These are phyloP conservation scores for Daldinia sp. DNA, from an alignment of 2,329 filamentous ascomycete species.

Conservation along the genomic window DNA sequence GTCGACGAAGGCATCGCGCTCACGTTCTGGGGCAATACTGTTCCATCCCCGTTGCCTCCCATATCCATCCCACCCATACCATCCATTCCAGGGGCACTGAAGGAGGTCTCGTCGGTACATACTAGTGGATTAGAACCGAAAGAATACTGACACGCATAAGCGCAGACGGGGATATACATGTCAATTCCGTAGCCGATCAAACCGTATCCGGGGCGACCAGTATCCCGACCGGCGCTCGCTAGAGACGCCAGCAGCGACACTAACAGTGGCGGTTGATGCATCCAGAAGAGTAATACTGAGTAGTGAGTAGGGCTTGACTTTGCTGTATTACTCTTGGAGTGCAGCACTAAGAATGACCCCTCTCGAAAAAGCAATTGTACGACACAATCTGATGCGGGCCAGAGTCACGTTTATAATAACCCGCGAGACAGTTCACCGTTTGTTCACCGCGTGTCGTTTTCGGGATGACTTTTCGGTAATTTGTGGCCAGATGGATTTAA, in stretches of 20 bases:
- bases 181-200: conserved; percentile 19
- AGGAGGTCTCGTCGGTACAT: conserved; percentile 14
- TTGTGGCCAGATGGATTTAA: neutral
- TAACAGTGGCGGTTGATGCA: neutral
- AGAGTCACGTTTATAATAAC: neutral
- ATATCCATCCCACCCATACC: conserved; percentile 8
- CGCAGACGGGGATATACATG: conserved; percentile 17
- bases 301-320: neutral
- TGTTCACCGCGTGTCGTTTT: neutral
- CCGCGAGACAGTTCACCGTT: neutral
- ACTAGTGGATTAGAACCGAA: conserved; percentile 3
- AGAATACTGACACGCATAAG: conserved; percentile 5
- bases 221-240: conserved; percentile 7
- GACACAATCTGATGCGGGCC: neutral
- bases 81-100: neutral
- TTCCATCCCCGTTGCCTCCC: neutral
- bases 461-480: neutral
- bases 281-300: neutral
- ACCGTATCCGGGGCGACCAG: conserved; percentile 8
- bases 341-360: neutral
- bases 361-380: neutral
- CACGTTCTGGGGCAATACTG: neutral
- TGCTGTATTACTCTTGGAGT: neutral
- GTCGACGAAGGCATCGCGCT: conserved; percentile 14
- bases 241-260: neutral